A percentile compares a stretch with the other conserved stretches of the same genome.
Evolutionary conservation across 2,329 filamentous ascomycete genomes (phyloP).

Genomic region (Penicillium italicum): DNA sequence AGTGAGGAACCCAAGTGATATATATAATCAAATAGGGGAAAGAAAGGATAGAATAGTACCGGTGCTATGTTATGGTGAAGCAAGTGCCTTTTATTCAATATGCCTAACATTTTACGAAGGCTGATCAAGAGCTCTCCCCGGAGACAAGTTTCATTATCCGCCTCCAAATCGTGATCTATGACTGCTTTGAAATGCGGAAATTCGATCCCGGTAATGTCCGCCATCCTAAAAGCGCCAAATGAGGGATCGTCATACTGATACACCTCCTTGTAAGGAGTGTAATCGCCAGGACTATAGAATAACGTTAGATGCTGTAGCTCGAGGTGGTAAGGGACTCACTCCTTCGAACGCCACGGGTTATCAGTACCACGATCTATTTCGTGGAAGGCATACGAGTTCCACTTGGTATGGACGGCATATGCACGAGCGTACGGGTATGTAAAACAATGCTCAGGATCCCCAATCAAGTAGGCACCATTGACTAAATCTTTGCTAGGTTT

Average conservation of each 20-base stretch:
- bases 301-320: neutral
- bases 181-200: neutral
- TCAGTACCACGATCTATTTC: neutral
- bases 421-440: too few relatives aligned
- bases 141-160: neutral
- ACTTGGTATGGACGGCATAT: fast-evolving
- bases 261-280: neutral
- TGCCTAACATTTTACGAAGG: neutral
- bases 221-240: neutral
- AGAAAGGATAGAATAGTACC: neutral
- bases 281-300: neutral
- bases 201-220: neutral
- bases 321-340: neutral
- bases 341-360: neutral
- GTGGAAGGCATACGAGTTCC: neutral
- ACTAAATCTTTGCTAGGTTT: too few relatives aligned
- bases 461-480: too few relatives aligned
- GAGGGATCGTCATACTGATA: neutral
- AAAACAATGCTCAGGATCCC: too few relatives aligned
- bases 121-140: neutral
- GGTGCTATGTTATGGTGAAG: neutral
- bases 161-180: neutral
- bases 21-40: neutral
- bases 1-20: too few relatives aligned
- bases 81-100: neutral